Base-by-base conservation (phyloP, 2,329 filamentous ascomycete genomes). In the Aspergillus novofumigatus region DNA sequence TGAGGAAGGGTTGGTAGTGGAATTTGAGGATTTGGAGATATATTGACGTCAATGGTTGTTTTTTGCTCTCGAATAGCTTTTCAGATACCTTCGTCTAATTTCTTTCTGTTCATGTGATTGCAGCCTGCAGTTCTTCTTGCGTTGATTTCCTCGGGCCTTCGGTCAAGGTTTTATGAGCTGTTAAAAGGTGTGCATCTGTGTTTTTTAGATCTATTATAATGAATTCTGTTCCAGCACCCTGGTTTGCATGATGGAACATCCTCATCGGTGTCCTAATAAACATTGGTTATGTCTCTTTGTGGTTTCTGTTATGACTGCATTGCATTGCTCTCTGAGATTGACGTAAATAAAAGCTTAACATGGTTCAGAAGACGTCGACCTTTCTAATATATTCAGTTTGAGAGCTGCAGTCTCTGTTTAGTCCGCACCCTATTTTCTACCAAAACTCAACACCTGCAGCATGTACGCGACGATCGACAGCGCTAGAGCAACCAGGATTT, bases 1-100 rank as follows among this genome's bases (percentile, higher is more conserved):
- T 55, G 65, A 63, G 26, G 72, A 79, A 59, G 73, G 72, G 42
- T 65, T 81, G 64, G 71, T 79, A 42, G 78, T 80, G 44, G 78
- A 81, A 62, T 80, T 81, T 68, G 78, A 80, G 64, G 78, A 80
- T 65, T 59, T 81, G 65, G 78, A 81, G 62, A 80, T 80, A 45
- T 78, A 78, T 62, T 80, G 71, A 66, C 38, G 20, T 56, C 25
- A 41, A 44, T 50, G 21, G 20, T 23, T 48, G 26, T 59, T 26
- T 51, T 53, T 55, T 57, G 5, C 54, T 41, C 44, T 2, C 49
- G 57, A 28, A 17, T 2, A 26, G 45, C n/a, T 32, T 45, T 35
- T 38, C 14, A 38, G 32, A 38, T 38, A 38, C 32, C 35, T 38
- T 44, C 11, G n/a, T 50, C 5, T 50, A 28, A 41, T 49, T 21